phyloP scores from a whole-genome alignment of 192 early-diverging fungal species.

The Coemansia sp. region DNA sequence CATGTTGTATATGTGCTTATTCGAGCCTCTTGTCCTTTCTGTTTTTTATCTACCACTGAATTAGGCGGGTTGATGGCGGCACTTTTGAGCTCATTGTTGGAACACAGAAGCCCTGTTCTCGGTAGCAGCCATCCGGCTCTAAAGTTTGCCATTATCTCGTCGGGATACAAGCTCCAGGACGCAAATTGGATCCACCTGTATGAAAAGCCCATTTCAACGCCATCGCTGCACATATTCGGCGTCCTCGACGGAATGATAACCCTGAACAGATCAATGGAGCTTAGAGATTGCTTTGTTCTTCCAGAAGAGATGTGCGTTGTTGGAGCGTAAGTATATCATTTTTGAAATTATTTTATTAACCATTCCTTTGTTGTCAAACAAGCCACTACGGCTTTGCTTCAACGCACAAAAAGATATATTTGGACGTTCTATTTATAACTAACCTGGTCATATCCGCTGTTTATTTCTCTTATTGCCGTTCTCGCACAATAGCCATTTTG shows the following conservation, averaged over 20 bases:
- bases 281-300: constrained; percentile 19
- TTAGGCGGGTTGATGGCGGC: constrained; percentile 49
- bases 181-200: constrained; percentile 34
- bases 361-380: constrained; percentile 3
- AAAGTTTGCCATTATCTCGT: constrained; percentile 39
- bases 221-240: constrained; percentile 47
- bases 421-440: constrained; percentile 3
- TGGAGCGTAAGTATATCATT: constrained; percentile 32
- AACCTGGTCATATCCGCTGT: not conserved
- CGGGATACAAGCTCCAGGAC: constrained; percentile 49
- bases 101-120: constrained; percentile 14
- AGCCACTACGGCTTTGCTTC: not conserved
- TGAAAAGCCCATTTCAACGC: constrained; percentile 25
- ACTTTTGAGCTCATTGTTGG: constrained; percentile 33
- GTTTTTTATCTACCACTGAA: not conserved
- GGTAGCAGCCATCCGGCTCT: constrained; percentile 22
- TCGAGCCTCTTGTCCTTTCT: no score
- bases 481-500: constrained; percentile 33
- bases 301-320: constrained; percentile 26
- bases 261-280: constrained; percentile 34
- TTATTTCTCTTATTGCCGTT: not conserved
- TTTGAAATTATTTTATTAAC: constrained; percentile 4
- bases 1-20: not conserved
- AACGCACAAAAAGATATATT: not conserved
- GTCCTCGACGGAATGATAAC: constrained; percentile 45